Conservation (phyloP, 495 filamentous ascomycete genomes). For the Evernia prunastri region DNA sequence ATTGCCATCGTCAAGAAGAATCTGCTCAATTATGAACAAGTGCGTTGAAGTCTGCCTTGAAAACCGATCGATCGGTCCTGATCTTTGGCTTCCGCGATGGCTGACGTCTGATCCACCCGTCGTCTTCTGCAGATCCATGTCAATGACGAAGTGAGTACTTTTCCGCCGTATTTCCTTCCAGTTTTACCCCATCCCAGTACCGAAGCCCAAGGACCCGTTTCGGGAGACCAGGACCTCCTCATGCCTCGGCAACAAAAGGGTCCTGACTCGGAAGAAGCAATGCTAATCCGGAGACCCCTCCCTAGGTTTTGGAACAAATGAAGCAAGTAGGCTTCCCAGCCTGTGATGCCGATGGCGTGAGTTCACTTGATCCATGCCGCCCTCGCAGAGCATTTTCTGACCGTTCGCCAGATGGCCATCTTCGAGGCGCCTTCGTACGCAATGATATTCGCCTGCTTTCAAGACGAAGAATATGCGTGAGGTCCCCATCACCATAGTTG, state of each 20-base stretch:
- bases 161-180: background rate
- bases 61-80: background rate
- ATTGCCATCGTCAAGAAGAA: conserved; percentile 16
- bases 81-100: background rate
- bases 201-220: background rate
- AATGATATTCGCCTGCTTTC: conserved; percentile 12
- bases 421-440: conserved; percentile 16
- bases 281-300: background rate
- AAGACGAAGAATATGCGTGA: conserved; percentile 14
- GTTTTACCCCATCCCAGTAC: background rate
- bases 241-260: background rate
- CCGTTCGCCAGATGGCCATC: conserved; percentile 14
- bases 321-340: conserved; percentile 11
- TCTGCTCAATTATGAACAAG: conserved; percentile 18
- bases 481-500: background rate
- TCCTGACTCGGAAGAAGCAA: background rate
- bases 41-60: conserved; percentile 2
- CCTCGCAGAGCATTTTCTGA: background rate
- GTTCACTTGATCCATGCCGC: background rate
- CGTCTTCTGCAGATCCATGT: conserved; percentile 9
- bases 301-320: background rate
- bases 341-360: background rate
- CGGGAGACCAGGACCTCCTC: background rate
- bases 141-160: background rate
- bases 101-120: background rate